phyloP scores from a whole-genome alignment of 1,139 yeast species.

The Saccharomyces uvarum region DNA sequence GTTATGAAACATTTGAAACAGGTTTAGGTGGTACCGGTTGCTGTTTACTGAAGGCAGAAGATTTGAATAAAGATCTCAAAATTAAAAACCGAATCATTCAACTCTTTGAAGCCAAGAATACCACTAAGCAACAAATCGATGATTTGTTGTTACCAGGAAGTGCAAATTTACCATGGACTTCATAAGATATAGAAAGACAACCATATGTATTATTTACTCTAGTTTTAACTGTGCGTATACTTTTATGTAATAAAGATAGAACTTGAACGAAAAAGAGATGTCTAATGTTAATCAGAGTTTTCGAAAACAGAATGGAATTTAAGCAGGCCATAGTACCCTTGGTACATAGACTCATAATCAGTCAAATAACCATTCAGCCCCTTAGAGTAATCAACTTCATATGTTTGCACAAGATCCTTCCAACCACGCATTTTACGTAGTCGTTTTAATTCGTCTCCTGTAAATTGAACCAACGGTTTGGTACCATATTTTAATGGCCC shows the following conservation, averaged over 20 bases:
- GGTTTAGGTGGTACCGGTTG: slow-evolving; percentile 85
- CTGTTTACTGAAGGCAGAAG: slow-evolving; percentile 14
- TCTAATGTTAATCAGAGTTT: neutral
- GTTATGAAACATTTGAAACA: slow-evolving; percentile 75
- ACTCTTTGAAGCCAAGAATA: slow-evolving; percentile 1
- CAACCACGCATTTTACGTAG: slow-evolving; percentile 55
- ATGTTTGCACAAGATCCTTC: slow-evolving; percentile 40
- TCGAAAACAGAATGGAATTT: slow-evolving; percentile 34
- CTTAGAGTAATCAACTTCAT: slow-evolving; percentile 21
- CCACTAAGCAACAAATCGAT: slow-evolving; percentile 1
- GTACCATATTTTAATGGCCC: slow-evolving; percentile 89
- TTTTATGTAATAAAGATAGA: neutral
- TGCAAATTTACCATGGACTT: neutral
- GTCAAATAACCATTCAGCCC: slow-evolving; percentile 50
- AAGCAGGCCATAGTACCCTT: slow-evolving; percentile 62
- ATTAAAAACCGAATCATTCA: neutral
- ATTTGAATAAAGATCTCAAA: neutral
- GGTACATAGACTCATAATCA: slow-evolving; percentile 60
- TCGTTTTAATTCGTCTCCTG: slow-evolving; percentile 53
- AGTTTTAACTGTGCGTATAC: neutral
- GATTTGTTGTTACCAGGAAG: slow-evolving; percentile 3
- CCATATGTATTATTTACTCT: neutral
- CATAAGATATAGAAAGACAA: neutral
- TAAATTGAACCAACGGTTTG: slow-evolving; percentile 71
- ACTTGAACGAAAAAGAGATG: neutral